Evolutionary conservation across 805 yeast species (phyloP).

Genomic region (Lipomyces yamadae): DNA sequence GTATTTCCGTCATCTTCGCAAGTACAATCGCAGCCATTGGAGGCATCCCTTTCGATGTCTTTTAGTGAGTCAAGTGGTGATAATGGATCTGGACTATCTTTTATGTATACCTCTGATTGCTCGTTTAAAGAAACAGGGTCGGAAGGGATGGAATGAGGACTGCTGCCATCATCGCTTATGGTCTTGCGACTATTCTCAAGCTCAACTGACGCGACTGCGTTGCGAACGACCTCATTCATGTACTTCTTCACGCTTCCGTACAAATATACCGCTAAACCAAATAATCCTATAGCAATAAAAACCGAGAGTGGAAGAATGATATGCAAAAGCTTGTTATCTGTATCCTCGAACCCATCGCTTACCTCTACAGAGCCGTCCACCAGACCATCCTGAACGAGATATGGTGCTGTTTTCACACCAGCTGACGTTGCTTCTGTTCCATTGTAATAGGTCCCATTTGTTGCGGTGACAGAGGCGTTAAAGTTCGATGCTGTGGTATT

Average conservation of each 20-base stretch:
- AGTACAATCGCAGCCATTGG: background rate
- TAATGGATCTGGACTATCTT: background rate
- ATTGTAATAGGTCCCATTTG: background rate
- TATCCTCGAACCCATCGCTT: background rate
- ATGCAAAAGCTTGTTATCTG: background rate
- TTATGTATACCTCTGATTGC: background rate
- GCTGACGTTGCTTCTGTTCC: background rate
- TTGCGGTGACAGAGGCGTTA: background rate
- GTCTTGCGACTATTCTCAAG: background rate
- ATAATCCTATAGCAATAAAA: background rate
- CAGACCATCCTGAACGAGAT: conserved; percentile 2
- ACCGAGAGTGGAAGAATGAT: conserved; percentile 1
- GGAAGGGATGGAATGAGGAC: background rate
- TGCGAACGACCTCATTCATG: background rate
- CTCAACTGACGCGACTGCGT: background rate
- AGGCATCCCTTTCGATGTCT: background rate
- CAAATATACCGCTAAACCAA: background rate
- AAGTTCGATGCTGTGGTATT: background rate
- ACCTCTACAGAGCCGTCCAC: background rate
- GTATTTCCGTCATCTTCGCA: background rate
- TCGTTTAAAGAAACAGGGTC: background rate
- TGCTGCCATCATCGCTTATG: background rate
- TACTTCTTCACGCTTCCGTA: conserved; percentile 6
- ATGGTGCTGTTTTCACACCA: background rate
- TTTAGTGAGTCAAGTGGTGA: background rate